Percentiles rank a stretch among this genome's conserved stretches.
phyloP scores from a whole-genome alignment of 495 filamentous ascomycete species.

The Hypoxylon crocopeplum region DNA sequence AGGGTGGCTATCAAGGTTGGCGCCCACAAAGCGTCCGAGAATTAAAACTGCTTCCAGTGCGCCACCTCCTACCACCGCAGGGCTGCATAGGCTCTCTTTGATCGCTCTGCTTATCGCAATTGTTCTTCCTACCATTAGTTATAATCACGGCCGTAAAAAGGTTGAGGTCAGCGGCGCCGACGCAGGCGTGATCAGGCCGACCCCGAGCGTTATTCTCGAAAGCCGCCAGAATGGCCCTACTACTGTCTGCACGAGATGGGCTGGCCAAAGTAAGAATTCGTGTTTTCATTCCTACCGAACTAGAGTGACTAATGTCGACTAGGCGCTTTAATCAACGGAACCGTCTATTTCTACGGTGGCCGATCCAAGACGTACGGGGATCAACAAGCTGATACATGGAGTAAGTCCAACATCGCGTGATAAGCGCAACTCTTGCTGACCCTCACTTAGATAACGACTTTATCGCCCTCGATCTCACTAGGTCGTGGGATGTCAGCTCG shows the following conservation, averaged over 20 bases:
- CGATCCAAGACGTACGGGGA: slow-evolving; percentile 57
- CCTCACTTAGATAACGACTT: slow-evolving; percentile 68
- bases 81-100: slow-evolving; percentile 52
- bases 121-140: slow-evolving; percentile 55
- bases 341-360: slow-evolving; percentile 78
- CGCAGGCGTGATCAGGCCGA: slow-evolving; percentile 50
- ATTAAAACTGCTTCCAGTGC: slow-evolving; percentile 50
- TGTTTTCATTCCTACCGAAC: neutral
- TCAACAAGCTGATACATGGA: slow-evolving; percentile 69
- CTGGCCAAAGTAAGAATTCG: slow-evolving; percentile 62
- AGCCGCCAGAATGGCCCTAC: slow-evolving; percentile 55
- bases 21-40: slow-evolving; percentile 46
- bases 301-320: slow-evolving; percentile 16
- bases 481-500: slow-evolving; percentile 67
- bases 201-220: slow-evolving; percentile 41
- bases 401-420: slow-evolving; percentile 47
- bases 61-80: slow-evolving; percentile 47
- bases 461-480: slow-evolving; percentile 68
- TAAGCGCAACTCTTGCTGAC: slow-evolving; percentile 28
- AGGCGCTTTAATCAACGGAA: slow-evolving; percentile 70
- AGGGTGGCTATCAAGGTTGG: slow-evolving; percentile 48
- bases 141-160: slow-evolving; percentile 45
- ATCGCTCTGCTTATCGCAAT: slow-evolving; percentile 61
- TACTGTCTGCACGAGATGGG: slow-evolving; percentile 70
- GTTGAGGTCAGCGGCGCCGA: slow-evolving; percentile 50